Base-by-base conservation (phyloP, 768 basidiomycete genomes). In the Pholiota molesta region DNA sequence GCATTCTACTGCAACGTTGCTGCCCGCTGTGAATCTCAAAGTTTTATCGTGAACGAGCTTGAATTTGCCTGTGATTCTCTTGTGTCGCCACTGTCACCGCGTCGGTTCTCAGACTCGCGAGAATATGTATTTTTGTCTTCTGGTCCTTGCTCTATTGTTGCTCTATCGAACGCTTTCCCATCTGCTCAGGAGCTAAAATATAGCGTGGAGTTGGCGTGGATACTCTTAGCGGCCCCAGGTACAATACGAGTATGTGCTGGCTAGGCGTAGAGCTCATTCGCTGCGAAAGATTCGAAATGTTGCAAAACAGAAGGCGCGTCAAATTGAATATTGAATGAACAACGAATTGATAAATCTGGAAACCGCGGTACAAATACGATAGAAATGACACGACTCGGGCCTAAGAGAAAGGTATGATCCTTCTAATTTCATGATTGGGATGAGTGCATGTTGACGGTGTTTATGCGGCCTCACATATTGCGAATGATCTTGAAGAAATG, bases 41-140 rank as follows among this genome's bases (percentile, higher is more conserved):
- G 9, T 31, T 3, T 31, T 31, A 19, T n/a, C 19, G 6, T 45
- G 44, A 26, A 49, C 47, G 3, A 11, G 10, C 47, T n/a, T 7
- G 17, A 44, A 9, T 13, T 49, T 49, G 47, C 17, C 53, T 54
- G 53, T 54, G 53, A 54, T 54, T 54, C 35, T 35, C 35, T 54
- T 19, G 17, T n/a, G 6, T 17, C n/a, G n/a, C n/a, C n/a, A n/a
- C n/a, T n/a, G n/a, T n/a, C n/a, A n/a, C n/a, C n/a, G n/a, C n/a
- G n/a, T n/a, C n/a, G 2, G 9, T 16, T 49, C 47, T 49, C 47
- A 49, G 19, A 23, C 13, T 49, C 23, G 47, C 17, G 42, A 19
- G 1, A 23, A 49, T 49, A 9, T 19, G 2, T 11, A n/a, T 13
- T 26, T 26, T 45, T 44, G 5, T 49, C 23, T 23, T 49, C 47